Base-by-base conservation (phyloP, 2,329 filamentous ascomycete species). In the Penicillium sp. region DNA sequence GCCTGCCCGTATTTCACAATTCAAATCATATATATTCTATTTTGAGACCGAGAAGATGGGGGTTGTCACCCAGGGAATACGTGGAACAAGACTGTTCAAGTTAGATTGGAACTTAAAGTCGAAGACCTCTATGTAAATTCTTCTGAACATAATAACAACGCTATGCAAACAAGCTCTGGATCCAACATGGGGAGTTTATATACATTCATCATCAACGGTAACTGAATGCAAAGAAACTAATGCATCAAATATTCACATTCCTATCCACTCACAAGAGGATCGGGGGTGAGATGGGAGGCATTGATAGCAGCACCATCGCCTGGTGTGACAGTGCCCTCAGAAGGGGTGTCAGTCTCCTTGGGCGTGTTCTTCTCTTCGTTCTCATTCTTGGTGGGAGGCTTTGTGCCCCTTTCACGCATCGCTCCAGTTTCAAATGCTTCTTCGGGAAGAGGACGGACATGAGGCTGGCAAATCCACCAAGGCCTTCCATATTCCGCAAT, bases 381-480 rank as follows among this genome's bases (percentile, higher is more conserved):
- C 18, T 57, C 57, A 32, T 51, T 43, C 22, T 60, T 59, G 2
- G 35, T 10, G 9, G 35, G 26, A 35, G 50, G 60, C 34, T 42
- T 56, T 10, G 92, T 92, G 77, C 91, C 92, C 66, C 86, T 90
- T 59, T 87, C 71, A 55, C 81, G 83, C 72, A 96, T 81, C 2
- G 89, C 87, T 0, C 92, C 92, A 71, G 90, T 92, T 60, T 88
- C 87, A 61, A 94, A 68, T 2, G 94, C 94, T 76, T 97, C 93
- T 64, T 89, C 89, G 0, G 94, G 94, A 67, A 97, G 72, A 39
- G 92, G 92, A 54, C 92, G 80, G 7, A 97, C 83, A 66, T 96
- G 90, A 4, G 93, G 88, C 76, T 97, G 92, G 50, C 87, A 91
- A 4, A 96, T 82, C 90, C 91, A 97, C 84, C 87, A 97, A 1